Evolutionary conservation across 495 filamentous ascomycete genomes (phyloP).

Genomic region (Hypomontagnella monticulosa): DNA sequence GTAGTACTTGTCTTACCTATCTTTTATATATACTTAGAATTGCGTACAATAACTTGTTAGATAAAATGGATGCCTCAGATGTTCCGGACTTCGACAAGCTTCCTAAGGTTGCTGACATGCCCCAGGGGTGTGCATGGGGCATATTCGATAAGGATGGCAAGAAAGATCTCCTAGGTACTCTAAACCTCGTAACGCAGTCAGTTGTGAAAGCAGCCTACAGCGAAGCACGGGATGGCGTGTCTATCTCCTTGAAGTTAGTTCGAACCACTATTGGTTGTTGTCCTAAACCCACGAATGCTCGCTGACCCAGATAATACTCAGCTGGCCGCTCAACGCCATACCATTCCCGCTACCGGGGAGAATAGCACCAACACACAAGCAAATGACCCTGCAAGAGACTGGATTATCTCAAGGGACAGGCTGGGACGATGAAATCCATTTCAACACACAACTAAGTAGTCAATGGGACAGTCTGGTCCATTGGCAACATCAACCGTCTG

Average conservation of each 20-base stretch:
- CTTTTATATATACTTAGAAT: too few relatives aligned
- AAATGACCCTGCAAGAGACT: slow-evolving; percentile 55
- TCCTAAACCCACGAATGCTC: slow-evolving; percentile 5
- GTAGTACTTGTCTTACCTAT: too few relatives aligned
- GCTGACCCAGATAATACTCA: slow-evolving; percentile 31
- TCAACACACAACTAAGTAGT: slow-evolving; percentile 79
- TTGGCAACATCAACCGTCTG: slow-evolving; percentile 58
- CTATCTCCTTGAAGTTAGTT: slow-evolving; percentile 67
- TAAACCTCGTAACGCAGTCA: slow-evolving; percentile 67
- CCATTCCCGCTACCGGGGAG: slow-evolving; percentile 60
- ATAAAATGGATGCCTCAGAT: slow-evolving; percentile 27
- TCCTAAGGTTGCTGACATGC: slow-evolving; percentile 66
- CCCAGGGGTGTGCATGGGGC: slow-evolving; percentile 73
- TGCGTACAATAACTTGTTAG: neutral
- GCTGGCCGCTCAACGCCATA: slow-evolving; percentile 58
- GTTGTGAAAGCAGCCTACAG: slow-evolving; percentile 60
- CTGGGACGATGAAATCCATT: slow-evolving; percentile 66
- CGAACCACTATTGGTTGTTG: neutral
- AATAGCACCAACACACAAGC: slow-evolving; percentile 61
- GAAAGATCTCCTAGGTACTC: slow-evolving; percentile 66
- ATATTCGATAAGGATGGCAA: slow-evolving; percentile 69
- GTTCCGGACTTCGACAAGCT: slow-evolving; percentile 66
- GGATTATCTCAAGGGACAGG: slow-evolving; percentile 45
- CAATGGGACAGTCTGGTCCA: slow-evolving; percentile 86
- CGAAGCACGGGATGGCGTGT: slow-evolving; percentile 64